phyloP scores from a whole-genome alignment of 441 rosid genomes.

The Hypseocharis bilobata region DNA sequence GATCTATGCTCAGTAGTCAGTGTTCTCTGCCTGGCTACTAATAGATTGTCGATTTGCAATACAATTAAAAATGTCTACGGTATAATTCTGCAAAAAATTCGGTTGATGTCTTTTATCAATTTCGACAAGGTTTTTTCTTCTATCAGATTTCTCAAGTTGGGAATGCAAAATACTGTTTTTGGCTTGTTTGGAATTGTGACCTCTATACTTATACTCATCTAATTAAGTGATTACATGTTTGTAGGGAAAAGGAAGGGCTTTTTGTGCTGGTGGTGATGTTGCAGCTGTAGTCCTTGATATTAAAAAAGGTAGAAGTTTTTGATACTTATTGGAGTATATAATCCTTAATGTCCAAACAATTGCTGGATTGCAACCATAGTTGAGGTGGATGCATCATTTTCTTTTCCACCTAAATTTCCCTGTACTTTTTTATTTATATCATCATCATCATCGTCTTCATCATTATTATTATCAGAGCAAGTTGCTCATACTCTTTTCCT shows the following conservation, averaged over 20 bases:
- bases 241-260: constrained; percentile 60
- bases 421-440: too few relatives aligned
- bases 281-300: constrained; percentile 45
- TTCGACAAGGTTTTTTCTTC: background rate
- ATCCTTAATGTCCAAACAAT: background rate
- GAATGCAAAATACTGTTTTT: background rate
- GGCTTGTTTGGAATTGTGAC: background rate
- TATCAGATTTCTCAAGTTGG: background rate
- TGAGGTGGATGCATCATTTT: background rate
- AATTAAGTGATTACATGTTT: constrained; percentile 16
- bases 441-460: too few relatives aligned
- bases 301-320: constrained; percentile 24
- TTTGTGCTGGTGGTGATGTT: constrained; percentile 62
- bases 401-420: background rate
- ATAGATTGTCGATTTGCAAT: background rate
- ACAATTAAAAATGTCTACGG: background rate
- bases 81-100: background rate
- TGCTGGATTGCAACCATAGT: background rate
- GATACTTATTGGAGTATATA: background rate
- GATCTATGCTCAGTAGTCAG: background rate
- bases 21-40: background rate
- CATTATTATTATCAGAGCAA: background rate
- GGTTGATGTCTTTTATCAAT: background rate
- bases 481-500: background rate
- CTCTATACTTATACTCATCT: background rate